Percentiles rank a stretch among this genome's conserved stretches.
Conservation (phyloP, 257 asterid genomes). For the Salvia miltiorrhiza region DNA sequence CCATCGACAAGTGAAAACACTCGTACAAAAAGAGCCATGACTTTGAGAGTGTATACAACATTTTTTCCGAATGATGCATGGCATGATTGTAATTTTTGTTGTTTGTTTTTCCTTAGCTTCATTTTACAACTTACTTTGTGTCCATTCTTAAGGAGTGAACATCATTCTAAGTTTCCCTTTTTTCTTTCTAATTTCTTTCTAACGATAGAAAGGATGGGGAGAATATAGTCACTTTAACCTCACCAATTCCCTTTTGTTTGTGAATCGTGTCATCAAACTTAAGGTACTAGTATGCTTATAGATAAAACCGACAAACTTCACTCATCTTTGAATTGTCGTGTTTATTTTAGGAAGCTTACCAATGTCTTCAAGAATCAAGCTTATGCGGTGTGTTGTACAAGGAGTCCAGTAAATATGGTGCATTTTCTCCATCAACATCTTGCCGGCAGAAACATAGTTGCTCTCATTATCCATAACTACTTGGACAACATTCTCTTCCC, state of each 20-base stretch:
- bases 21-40: no score
- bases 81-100: not conserved
- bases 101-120: not conserved
- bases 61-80: not conserved
- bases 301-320: not conserved
- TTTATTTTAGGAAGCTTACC: not conserved
- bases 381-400: no score
- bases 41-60: no score
- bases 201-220: not conserved
- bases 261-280: no score
- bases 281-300: no score
- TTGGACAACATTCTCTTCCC: no score
- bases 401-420: no score
- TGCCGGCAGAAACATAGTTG: not conserved
- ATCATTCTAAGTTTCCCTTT: not conserved
- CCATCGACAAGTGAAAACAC: no score
- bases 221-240: no score
- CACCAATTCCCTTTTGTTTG: no score
- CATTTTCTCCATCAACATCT: not conserved
- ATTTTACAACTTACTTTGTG: no score
- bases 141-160: not conserved
- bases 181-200: not conserved
- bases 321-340: no score
- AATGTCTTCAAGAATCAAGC: not conserved
- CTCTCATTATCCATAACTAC: not conserved